Base-by-base conservation (phyloP, 495 filamentous ascomycete species). In the Podospora pseudopauciseta region DNA sequence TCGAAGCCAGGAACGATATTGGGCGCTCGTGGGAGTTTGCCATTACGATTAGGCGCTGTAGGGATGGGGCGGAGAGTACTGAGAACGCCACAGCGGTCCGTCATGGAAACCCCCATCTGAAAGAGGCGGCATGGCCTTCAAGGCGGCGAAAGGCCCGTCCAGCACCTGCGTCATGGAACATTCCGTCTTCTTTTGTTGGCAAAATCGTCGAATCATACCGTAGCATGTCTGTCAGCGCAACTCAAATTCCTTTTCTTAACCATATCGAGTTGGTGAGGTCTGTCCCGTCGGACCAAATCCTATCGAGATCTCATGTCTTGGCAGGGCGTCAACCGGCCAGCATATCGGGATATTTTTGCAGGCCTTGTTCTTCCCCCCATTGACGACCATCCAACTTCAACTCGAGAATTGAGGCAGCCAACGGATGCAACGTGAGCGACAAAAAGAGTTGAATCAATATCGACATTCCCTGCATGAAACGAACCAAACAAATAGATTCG, bases 401-500 rank as follows among this genome's bases (percentile, higher is more conserved):
- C 5, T 18, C 54, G 20, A 39, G 11, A 3, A 58, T 32, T n/a
- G 65, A 70, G 68, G 68, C 65, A 67, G 68, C 68, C 68, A 61
- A 67, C 65, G 63, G 65, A 44, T 59, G 23, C 49, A 63, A 30
- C 15, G 32, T 28, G 23, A 56, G 19, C 39, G 62, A 16, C 26
- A 58, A 58, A 58, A 4, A 26, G 55, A 58, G 55, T 58, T 26
- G 23, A 58, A 58, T 58, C 55, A 26, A 26, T 2, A 19, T 58
- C 13, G 39, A 49, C 58, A 9, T 30, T 16, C 53, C 26, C 23
- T 56, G 63, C 57, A 69, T 70, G 68, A 69, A 66, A 70, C 64
- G 67, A 65, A 63, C 57, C 54, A 58, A 58, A 58, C 55, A 58
- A 18, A 20, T 58, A 15, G 18, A 0, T 20, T 20, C 4, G 55